Conservation (phyloP, 2,329 filamentous ascomycete species). For the Exophiala sp. region DNA sequence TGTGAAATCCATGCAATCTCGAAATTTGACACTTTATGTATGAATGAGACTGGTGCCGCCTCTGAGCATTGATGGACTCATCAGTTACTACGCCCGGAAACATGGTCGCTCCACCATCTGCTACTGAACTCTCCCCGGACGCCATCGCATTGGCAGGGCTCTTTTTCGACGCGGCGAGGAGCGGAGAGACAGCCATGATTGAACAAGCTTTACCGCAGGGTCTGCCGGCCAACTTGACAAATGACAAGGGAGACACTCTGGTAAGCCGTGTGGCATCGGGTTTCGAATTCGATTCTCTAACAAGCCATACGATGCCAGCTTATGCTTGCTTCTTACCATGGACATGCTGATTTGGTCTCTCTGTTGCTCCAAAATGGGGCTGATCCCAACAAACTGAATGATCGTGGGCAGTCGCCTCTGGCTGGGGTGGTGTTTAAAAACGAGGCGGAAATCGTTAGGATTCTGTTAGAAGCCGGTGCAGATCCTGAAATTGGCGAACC, state of each 20-base stretch:
- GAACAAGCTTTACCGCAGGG: slow-evolving; percentile 59
- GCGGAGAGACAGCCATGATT: slow-evolving; percentile 54
- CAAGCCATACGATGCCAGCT: slow-evolving; percentile 40
- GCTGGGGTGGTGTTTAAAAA: slow-evolving; percentile 70
- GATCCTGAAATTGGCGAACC: slow-evolving; percentile 28
- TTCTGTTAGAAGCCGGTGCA: slow-evolving; percentile 37
- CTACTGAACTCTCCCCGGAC: slow-evolving; percentile 51
- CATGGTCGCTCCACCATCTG: slow-evolving; percentile 4
- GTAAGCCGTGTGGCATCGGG: slow-evolving; percentile 36
- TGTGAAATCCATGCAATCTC: too few relatives aligned
- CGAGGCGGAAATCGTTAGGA: slow-evolving; percentile 58
- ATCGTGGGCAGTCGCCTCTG: slow-evolving; percentile 61
- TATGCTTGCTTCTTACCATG: slow-evolving; percentile 68
- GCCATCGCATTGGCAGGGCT: slow-evolving; percentile 60
- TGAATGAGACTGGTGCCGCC: too few relatives aligned
- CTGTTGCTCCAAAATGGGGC: slow-evolving; percentile 58
- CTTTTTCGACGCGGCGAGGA: slow-evolving; percentile 62
- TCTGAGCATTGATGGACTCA: too few relatives aligned
- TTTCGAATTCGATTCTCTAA: neutral
- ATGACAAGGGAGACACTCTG: slow-evolving; percentile 66
- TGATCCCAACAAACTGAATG: slow-evolving; percentile 63
- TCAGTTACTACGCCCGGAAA: too few relatives aligned
- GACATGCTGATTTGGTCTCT: slow-evolving; percentile 55
- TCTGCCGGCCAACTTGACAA: slow-evolving; percentile 63
- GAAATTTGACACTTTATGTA: too few relatives aligned